phyloP scores from a whole-genome alignment of 805 yeast species.

The Nakazawaea ernobii region DNA sequence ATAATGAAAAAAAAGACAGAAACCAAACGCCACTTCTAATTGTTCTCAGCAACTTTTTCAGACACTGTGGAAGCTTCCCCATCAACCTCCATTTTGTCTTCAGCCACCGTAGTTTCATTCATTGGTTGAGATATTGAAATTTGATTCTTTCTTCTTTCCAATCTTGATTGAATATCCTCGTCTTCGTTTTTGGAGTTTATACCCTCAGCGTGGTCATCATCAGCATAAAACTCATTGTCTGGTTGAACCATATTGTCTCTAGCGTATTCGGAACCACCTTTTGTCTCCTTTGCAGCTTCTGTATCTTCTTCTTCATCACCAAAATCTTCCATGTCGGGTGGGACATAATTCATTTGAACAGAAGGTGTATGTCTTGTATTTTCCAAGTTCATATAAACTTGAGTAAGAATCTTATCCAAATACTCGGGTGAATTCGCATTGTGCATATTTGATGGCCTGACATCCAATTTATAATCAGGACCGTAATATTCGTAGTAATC shows the following conservation, averaged over 20 bases:
- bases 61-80: not conserved
- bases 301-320: constrained; percentile 79
- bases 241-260: constrained; percentile 70
- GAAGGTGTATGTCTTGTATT: constrained; percentile 96
- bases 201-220: constrained; percentile 42
- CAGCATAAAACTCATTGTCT: constrained; percentile 74
- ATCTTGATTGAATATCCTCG: constrained; percentile 2
- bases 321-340: constrained; percentile 79
- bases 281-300: constrained; percentile 72
- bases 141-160: constrained; percentile 8
- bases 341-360: constrained; percentile 87
- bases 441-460: constrained; percentile 92
- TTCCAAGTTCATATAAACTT: constrained; percentile 72
- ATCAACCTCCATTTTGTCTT: constrained; percentile 7
- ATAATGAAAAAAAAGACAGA: not conserved
- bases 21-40: not conserved
- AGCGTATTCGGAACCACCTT: constrained; percentile 86
- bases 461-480: constrained; percentile 93
- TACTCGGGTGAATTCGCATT: constrained; percentile 94
- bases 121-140: constrained; percentile 7
- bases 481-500: constrained; percentile 97
- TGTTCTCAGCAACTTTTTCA: not conserved
- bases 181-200: constrained; percentile 11
- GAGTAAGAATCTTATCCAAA: constrained; percentile 74
- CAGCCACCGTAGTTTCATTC: not conserved